Base-by-base conservation (phyloP, 768 basidiomycete genomes). In the Pleurotus eryngii region DNA sequence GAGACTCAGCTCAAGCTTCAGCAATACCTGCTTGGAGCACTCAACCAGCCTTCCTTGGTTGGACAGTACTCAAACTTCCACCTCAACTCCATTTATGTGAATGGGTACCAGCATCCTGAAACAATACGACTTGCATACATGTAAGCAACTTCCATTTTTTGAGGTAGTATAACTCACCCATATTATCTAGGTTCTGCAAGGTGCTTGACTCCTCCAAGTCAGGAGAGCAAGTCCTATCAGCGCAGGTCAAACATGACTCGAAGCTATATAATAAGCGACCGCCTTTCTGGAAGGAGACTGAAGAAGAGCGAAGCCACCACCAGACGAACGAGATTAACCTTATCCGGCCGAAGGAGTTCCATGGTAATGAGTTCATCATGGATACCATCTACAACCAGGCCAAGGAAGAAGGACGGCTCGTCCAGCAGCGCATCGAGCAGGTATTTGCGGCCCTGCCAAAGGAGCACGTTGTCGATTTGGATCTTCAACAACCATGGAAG, bases 51-150 rank as follows among this genome's bases (percentile, higher is more conserved):
- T 0, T 73, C 74, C 0, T 61, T 77, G 0, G 80, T 85, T 1
- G 86, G 86, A 1, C 74, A 65, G 45, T 87, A 87, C 61, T 81
- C 81, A 0, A 73, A 64, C 0, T 79, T 77, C 63, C 86, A 88
- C 66, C 83, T 85, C 46, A 74, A 77, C 38, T 72, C 82, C 0
- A 75, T 81, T 3, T 85, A 87, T 55, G 65, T 63, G 0, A 53
- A 72, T 1, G 88, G 87, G 0, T 89, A 87, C 57, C 56, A 49
- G 0, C 73, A 84, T 57, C 64, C 65, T 0, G 69, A 76, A 18
- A 83, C 87, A 0, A 72, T 79, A 3, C 73, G 76, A 14, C 71
- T 89, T 2, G 86, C 84, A 0, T 82, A 86, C 60, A 74, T 75
- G 75, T 75, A 60, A 56, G 65, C 50, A 12, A 9, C 1, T 5